Evolutionary conservation across 1,139 yeast species (phyloP).

Genomic region (Dujonia santamariae): DNA sequence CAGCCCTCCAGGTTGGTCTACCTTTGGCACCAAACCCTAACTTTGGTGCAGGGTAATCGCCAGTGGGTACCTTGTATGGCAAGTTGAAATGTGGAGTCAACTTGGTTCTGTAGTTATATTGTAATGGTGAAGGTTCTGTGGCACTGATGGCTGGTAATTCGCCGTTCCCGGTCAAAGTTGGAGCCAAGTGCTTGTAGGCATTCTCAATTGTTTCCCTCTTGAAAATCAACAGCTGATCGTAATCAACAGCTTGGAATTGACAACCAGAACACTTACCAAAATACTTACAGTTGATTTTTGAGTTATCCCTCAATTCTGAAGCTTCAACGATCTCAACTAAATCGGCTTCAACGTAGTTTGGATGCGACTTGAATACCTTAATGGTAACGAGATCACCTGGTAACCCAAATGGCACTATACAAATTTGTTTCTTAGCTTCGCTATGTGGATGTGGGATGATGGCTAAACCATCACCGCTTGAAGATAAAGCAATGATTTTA

Average conservation of each 20-base stretch:
- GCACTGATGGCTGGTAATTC: conserved; percentile 57
- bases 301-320: conserved; percentile 49
- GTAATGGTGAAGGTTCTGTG: conserved; percentile 79
- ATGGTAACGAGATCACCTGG: conserved; percentile 80
- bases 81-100: conserved; percentile 93
- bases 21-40: conserved; percentile 89
- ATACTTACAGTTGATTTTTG: conserved; percentile 43
- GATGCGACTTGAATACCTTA: conserved; percentile 75
- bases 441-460: conserved; percentile 56
- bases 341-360: conserved; percentile 73
- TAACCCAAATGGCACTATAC: conserved; percentile 76
- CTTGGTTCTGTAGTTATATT: conserved; percentile 81
- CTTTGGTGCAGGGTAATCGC: conserved; percentile 52
- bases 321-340: conserved; percentile 49
- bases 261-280: conserved; percentile 71
- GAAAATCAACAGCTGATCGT: conserved; percentile 66
- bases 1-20: conserved; percentile 62
- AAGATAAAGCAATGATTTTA: conserved; percentile 54
- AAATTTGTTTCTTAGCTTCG: conserved; percentile 36
- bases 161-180: conserved; percentile 28
- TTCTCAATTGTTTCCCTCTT: conserved; percentile 74
- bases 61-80: conserved; percentile 51
- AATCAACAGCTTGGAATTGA: conserved; percentile 80
- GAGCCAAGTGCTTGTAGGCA: conserved; percentile 80
- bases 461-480: conserved; percentile 81